phyloP scores from a whole-genome alignment of 306 rosid species.

The Calophaca sinica region DNA sequence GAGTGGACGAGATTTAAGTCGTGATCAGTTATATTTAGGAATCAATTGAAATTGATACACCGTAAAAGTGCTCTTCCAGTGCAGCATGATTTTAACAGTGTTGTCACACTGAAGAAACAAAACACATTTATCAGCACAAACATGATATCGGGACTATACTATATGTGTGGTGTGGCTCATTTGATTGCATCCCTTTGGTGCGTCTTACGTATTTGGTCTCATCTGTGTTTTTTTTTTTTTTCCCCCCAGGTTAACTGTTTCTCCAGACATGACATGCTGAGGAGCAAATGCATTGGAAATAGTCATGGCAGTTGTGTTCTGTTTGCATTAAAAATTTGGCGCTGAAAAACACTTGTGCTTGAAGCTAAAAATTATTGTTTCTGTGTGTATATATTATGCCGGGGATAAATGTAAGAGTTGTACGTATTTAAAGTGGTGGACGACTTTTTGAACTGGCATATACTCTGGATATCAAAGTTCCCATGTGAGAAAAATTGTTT shows the following conservation, averaged over 20 bases:
- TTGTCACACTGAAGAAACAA: background rate
- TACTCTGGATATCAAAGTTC: constrained; percentile 36
- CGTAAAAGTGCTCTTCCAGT: background rate
- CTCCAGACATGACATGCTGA: constrained; percentile 66
- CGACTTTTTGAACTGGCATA: constrained; percentile 31
- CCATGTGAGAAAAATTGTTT: background rate
- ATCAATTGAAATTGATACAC: no score
- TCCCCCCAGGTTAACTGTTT: constrained; percentile 47
- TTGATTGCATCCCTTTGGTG: background rate
- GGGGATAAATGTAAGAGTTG: constrained; percentile 17
- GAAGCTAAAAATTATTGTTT: constrained; percentile 44
- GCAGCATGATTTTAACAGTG: background rate
- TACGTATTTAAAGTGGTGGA: constrained; percentile 31
- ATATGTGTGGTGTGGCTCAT: background rate
- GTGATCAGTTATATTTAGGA: no score
- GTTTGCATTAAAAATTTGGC: constrained; percentile 48
- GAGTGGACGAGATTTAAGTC: no score
- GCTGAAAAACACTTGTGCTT: constrained; percentile 43
- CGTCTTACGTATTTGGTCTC: constrained; percentile 6
- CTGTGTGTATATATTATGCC: constrained; percentile 37
- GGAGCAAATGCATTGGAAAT: constrained; percentile 63
- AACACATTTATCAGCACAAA: background rate
- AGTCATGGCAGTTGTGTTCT: constrained; percentile 40
- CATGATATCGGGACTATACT: background rate
- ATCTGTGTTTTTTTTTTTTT: background rate